Evolutionary conservation across 2,329 filamentous ascomycete species (phyloP).

Genomic region (Paecilomyces dactylethromorphus): DNA sequence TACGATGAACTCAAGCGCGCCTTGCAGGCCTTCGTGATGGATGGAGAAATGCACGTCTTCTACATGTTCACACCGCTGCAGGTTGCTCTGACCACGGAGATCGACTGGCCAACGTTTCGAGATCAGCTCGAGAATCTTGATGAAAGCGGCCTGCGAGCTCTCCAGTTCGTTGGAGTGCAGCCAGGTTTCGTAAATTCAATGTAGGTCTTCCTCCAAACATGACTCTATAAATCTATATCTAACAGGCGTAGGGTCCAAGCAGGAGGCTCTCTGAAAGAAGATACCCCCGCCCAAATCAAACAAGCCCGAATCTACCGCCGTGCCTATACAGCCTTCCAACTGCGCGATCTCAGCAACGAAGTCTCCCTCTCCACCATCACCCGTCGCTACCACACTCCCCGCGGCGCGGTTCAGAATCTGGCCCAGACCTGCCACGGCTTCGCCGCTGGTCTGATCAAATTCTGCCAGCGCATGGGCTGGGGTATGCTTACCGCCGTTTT

Average conservation of each 20-base stretch:
- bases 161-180: slow-evolving; percentile 62
- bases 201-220: slow-evolving; percentile 35
- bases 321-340: slow-evolving; percentile 68
- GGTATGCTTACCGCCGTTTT: slow-evolving; percentile 64
- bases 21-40: slow-evolving; percentile 68
- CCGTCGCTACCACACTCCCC: slow-evolving; percentile 62
- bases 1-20: slow-evolving; percentile 62
- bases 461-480: slow-evolving; percentile 72
- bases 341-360: slow-evolving; percentile 75
- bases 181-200: slow-evolving; percentile 61
- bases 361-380: slow-evolving; percentile 64
- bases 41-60: slow-evolving; percentile 72
- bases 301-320: slow-evolving; percentile 60
- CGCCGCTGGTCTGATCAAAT: slow-evolving; percentile 71
- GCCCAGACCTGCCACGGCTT: slow-evolving; percentile 72
- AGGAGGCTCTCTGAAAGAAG: slow-evolving; percentile 54
- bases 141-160: slow-evolving; percentile 63
- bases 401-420: slow-evolving; percentile 65
- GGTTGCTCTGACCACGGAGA: slow-evolving; percentile 34
- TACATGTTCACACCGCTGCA: slow-evolving; percentile 73
- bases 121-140: slow-evolving; percentile 65
- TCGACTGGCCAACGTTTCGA: slow-evolving; percentile 69
- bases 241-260: slow-evolving; percentile 55
- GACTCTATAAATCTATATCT: neutral
- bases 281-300: slow-evolving; percentile 54